Percentiles rank a stretch among this genome's conserved stretches.
Conservation (phyloP, 768 basidiomycete genomes). For the Leccinum obscurum region DNA sequence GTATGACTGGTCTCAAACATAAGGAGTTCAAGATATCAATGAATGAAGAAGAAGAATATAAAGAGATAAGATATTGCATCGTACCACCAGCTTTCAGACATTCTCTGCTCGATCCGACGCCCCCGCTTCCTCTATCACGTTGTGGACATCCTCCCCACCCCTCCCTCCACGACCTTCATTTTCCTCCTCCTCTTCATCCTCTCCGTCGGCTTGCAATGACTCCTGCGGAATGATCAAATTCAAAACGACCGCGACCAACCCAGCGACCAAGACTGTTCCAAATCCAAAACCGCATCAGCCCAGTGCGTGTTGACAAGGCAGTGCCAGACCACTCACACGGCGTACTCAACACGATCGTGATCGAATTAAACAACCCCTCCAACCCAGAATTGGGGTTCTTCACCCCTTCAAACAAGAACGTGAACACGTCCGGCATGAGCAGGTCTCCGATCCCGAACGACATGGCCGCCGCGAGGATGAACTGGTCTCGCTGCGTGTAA, state of each 20-base stretch:
- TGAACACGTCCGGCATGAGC: slow-evolving; percentile 63
- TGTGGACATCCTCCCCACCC: slow-evolving; percentile 14
- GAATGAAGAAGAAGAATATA: neutral
- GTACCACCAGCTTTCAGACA: neutral
- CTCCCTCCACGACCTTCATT: neutral
- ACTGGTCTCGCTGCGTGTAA: slow-evolving; percentile 66
- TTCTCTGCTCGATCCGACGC: neutral
- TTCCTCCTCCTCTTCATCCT: slow-evolving; percentile 1
- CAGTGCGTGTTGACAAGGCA: neutral
- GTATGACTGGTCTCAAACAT: neutral
- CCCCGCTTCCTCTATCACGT: slow-evolving; percentile 29
- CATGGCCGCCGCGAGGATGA: slow-evolving; percentile 68
- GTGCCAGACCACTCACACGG: slow-evolving; percentile 56
- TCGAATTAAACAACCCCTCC: slow-evolving; percentile 70
- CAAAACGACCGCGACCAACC: slow-evolving; percentile 56
- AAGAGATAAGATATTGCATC: neutral
- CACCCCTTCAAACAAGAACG: slow-evolving; percentile 68
- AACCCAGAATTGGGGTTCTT: slow-evolving; percentile 51
- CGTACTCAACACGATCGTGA: slow-evolving; percentile 77
- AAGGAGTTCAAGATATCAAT: neutral
- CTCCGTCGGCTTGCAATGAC: slow-evolving; percentile 22
- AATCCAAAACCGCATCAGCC: slow-evolving; percentile 16
- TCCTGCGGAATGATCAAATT: slow-evolving; percentile 56
- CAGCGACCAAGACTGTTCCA: slow-evolving; percentile 51
- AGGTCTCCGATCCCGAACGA: slow-evolving; percentile 73